Evolutionary conservation across 345 rosid genomes (phyloP), one percentile per base, ranked within the genome.

Genomic region (Linum usitatissimum): DNA sequence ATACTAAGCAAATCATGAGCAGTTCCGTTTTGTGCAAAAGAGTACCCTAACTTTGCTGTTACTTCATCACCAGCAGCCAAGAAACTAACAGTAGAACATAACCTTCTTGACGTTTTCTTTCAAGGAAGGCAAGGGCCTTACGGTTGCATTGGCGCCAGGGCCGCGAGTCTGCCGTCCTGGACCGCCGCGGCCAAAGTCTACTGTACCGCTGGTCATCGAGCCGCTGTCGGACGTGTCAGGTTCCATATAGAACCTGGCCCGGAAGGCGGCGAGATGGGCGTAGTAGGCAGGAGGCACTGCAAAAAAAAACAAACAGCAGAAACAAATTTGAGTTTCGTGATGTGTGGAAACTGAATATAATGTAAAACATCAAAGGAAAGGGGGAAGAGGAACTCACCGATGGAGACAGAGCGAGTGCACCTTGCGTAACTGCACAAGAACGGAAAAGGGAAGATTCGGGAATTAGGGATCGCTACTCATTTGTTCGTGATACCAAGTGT

Each of bases 141-240:
- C 98, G n/a, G 91, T 83, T 62, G 90, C 85, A 66, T 61, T 76
- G 18, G 77, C 72, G 56, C 62, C 70, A n/a, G 95, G 83, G 0
- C 78, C 91, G 5, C 96, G 88, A 0, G 88, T 80, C 73, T 64
- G 71, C 59, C 86, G 69, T 3, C 45, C 68, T 64, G 61, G 55
- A 61, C 87, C 85, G 53, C 89, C 87, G 0, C 90, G 88, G 17
- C 79, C 86, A 51, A 67, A 20, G 12, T 55, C 77, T 53, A 71
- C 76, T 53, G 78, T 68, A 4, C 96, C 96, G 61, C 98, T 89
- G 0, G 87, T 82, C 84, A 89, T 85, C 0, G 99, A 93, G 7
- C 96, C 99, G 45, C 96, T 90, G 76, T 93, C 99, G 6, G 97
- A 90, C 2, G 97, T 83, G 81, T 90, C 99, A 0, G 99, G 97